Evolutionary conservation across 2,329 filamentous ascomycete genomes (phyloP).

Genomic region (Hypoxylon sp.): DNA sequence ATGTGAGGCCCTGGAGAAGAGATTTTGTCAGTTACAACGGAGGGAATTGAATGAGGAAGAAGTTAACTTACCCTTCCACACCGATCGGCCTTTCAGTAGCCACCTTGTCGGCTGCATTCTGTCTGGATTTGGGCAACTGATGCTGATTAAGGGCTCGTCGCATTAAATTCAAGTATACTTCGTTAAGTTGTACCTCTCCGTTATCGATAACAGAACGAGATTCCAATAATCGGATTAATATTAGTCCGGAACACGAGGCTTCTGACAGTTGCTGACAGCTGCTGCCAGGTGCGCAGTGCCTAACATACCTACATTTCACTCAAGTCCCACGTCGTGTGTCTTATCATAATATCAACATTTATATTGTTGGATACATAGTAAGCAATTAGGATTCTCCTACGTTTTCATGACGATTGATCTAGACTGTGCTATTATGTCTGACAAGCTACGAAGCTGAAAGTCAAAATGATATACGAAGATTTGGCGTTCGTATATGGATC

Average conservation of each 20-base stretch:
- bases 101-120: constrained; percentile 58
- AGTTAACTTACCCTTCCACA: constrained; percentile 54
- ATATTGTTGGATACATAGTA: no score
- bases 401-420: no score
- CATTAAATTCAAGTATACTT: constrained; percentile 32
- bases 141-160: constrained; percentile 37
- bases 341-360: no score
- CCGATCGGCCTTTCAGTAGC: constrained; percentile 55
- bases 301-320: no score
- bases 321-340: no score
- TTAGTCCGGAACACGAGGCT: no score
- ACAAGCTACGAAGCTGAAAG: constrained; percentile 1
- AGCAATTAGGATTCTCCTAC: no score
- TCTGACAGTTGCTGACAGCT: no score
- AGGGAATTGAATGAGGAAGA: background rate
- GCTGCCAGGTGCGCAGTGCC: no score
- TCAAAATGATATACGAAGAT: background rate
- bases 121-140: constrained; percentile 23
- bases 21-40: constrained; percentile 8
- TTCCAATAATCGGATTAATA: background rate
- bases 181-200: constrained; percentile 4
- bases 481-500: background rate
- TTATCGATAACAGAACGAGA: constrained; percentile 16
- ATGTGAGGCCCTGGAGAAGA: constrained; percentile 73
- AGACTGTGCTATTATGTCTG: background rate